These are phyloP conservation scores for Macrolepiota albuminosa DNA, from an alignment of 768 basidiomycete species.

Conservation along the genomic window DNA sequence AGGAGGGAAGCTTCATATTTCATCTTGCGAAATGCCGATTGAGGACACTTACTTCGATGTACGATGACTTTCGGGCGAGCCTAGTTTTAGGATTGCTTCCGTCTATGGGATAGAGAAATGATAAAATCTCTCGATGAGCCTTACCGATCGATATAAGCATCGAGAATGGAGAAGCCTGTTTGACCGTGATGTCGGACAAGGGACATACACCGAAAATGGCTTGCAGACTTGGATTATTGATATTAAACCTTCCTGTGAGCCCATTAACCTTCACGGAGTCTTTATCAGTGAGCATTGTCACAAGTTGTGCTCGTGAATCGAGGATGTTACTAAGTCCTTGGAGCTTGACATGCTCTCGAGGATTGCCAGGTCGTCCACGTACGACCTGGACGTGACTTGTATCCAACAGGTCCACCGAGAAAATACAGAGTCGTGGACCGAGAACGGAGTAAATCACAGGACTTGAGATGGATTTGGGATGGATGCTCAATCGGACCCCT, in stretches of 20 bases:
- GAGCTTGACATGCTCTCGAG: constrained; percentile 12
- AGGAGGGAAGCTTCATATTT: neutral
- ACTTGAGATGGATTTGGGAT: constrained; percentile 12
- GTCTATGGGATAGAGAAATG: constrained; percentile 42
- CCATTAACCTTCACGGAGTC: constrained; percentile 3
- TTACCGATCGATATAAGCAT: constrained; percentile 26
- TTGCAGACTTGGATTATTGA: constrained; percentile 14
- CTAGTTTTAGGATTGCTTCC: constrained; percentile 32
- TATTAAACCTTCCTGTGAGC: constrained; percentile 18
- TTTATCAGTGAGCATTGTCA: neutral
- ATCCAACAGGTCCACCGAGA: constrained; percentile 23
- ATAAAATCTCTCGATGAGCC: constrained; percentile 20
- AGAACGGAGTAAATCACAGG: constrained; percentile 18
- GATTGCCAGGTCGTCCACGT: constrained; percentile 23
- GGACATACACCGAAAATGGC: constrained; percentile 14
- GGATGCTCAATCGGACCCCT: constrained; percentile 24
- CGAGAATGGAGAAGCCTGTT: constrained; percentile 26
- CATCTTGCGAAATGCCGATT: neutral
- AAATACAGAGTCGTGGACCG: constrained; percentile 23
- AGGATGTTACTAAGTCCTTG: neutral
- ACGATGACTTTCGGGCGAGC: constrained; percentile 51
- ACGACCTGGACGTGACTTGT: constrained; percentile 24
- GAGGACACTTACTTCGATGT: constrained; percentile 34
- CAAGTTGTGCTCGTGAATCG: neutral
- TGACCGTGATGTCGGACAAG: constrained; percentile 12